Evolutionary conservation across 2,329 filamentous ascomycete species (phyloP).

Genomic region (Xylariaceae sp.): DNA sequence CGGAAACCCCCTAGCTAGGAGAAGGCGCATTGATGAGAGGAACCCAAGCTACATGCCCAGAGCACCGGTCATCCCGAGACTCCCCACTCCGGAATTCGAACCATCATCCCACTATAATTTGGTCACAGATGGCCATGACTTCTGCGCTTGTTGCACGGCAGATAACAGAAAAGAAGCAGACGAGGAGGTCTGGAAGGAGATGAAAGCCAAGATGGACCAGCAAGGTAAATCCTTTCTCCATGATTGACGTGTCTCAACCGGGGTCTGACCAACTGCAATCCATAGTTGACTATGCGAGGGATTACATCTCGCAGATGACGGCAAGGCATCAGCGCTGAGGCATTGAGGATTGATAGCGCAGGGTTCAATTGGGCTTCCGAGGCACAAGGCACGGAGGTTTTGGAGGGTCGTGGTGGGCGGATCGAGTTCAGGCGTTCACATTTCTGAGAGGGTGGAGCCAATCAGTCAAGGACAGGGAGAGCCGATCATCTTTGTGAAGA

Average conservation of each 20-base stretch:
- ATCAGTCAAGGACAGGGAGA: background rate
- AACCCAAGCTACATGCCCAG: slow-evolving; percentile 16
- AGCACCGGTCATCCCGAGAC: slow-evolving; percentile 25
- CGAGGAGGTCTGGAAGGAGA: slow-evolving; percentile 4
- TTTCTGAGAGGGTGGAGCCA: slow-evolving; percentile 9
- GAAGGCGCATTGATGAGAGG: slow-evolving; percentile 6
- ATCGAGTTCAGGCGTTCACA: too few species aligned
- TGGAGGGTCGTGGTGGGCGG: too few species aligned
- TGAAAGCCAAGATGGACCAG: slow-evolving; percentile 26
- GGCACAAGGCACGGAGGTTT: background rate
- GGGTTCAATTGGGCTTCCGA: slow-evolving; percentile 5
- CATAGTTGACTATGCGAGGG: slow-evolving; percentile 23
- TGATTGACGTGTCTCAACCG: background rate
- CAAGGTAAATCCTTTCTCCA: slow-evolving; percentile 19
- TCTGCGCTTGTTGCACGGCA: slow-evolving; percentile 25
- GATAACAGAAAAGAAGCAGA: slow-evolving; percentile 3
- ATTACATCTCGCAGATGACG: slow-evolving; percentile 22
- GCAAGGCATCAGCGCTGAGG: slow-evolving; percentile 15
- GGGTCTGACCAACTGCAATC: slow-evolving; percentile 13
- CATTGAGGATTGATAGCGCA: slow-evolving; percentile 9
- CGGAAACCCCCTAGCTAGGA: slow-evolving; percentile 7
- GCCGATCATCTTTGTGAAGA: background rate
- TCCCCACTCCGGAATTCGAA: slow-evolving; percentile 29
- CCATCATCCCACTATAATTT: slow-evolving; percentile 10
- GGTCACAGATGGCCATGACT: slow-evolving; percentile 14